Evolutionary conservation across 2,329 filamentous ascomycete genomes (phyloP).

Genomic region (Lasiodiplodia theobromae): DNA sequence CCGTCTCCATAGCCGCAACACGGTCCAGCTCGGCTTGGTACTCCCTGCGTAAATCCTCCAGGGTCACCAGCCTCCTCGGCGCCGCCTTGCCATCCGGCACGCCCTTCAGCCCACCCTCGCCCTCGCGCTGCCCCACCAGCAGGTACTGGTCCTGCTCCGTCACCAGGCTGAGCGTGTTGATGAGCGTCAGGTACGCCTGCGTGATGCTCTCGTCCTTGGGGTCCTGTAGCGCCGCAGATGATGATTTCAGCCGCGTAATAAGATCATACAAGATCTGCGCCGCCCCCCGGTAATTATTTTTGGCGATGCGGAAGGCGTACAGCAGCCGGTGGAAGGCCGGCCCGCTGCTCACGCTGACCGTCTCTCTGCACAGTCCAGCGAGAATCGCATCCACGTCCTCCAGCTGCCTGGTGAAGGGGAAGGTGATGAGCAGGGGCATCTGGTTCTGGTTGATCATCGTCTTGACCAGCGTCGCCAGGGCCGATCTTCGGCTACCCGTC

Average conservation of each 20-base stretch:
- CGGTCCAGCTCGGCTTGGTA: slow-evolving; percentile 91
- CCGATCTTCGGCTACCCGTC: slow-evolving; percentile 64
- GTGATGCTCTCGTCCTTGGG: slow-evolving; percentile 65
- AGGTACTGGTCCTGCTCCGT: slow-evolving; percentile 84
- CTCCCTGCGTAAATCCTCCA: slow-evolving; percentile 85
- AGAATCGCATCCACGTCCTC: slow-evolving; percentile 82
- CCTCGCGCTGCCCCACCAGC: slow-evolving; percentile 48
- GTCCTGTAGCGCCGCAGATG: slow-evolving; percentile 47
- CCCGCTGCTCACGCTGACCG: slow-evolving; percentile 66
- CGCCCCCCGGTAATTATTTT: slow-evolving; percentile 84
- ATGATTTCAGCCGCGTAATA: slow-evolving; percentile 58
- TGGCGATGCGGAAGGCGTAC: slow-evolving; percentile 87
- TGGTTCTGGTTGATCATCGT: slow-evolving; percentile 45
- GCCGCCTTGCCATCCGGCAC: slow-evolving; percentile 47
- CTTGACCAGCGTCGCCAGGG: slow-evolving; percentile 70
- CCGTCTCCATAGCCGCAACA: slow-evolving; percentile 84
- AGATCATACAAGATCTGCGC: slow-evolving; percentile 64
- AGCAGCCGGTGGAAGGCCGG: slow-evolving; percentile 86
- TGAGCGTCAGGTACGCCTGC: slow-evolving; percentile 84
- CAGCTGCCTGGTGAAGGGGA: slow-evolving; percentile 81
- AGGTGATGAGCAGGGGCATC: slow-evolving; percentile 63
- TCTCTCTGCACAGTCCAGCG: slow-evolving; percentile 71
- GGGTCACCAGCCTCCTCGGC: slow-evolving; percentile 76
- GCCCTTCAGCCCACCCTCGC: slow-evolving; percentile 31
- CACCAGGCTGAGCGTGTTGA: slow-evolving; percentile 91